Evolutionary conservation across 139 green algal genomes (phyloP).

Genomic region (Picochlorum sp.): DNA sequence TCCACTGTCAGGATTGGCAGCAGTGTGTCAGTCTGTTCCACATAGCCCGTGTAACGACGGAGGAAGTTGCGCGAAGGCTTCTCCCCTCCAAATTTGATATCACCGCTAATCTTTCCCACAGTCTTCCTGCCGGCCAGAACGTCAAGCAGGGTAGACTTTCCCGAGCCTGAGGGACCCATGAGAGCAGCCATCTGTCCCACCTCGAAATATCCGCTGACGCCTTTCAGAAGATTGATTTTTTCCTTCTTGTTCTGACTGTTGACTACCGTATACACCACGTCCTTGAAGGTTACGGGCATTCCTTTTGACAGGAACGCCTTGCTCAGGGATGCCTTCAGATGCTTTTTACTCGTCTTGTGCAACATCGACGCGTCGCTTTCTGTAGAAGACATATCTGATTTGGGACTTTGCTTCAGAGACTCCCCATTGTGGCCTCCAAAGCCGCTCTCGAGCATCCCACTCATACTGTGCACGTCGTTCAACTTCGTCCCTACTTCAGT

Average conservation of each 20-base stretch:
- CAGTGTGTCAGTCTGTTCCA: constrained; percentile 51
- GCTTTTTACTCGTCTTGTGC: not conserved
- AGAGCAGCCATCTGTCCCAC: constrained; percentile 29
- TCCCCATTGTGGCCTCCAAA: too few relatives aligned
- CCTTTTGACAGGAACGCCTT: constrained; percentile 9
- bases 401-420: not conserved
- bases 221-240: constrained; percentile 19
- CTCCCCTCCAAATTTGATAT: constrained; percentile 29
- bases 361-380: not conserved
- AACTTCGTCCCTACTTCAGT: too few relatives aligned
- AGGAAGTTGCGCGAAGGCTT: constrained; percentile 25
- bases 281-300: constrained; percentile 16
- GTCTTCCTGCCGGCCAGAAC: constrained; percentile 49
- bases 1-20: constrained; percentile 45
- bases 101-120: constrained; percentile 15
- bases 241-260: constrained; percentile 23
- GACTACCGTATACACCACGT: constrained; percentile 19
- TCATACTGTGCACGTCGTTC: too few relatives aligned
- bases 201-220: constrained; percentile 22
- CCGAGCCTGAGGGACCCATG: constrained; percentile 64
- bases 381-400: not conserved
- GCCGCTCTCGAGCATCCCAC: too few relatives aligned
- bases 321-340: not conserved
- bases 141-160: constrained; percentile 63
- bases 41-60: constrained; percentile 34